A percentile compares a stretch with the other conserved stretches of the same genome.
phyloP scores from a whole-genome alignment of 108 stramenopile genomes.

The Cyclotella choctawhatcheeana region DNA sequence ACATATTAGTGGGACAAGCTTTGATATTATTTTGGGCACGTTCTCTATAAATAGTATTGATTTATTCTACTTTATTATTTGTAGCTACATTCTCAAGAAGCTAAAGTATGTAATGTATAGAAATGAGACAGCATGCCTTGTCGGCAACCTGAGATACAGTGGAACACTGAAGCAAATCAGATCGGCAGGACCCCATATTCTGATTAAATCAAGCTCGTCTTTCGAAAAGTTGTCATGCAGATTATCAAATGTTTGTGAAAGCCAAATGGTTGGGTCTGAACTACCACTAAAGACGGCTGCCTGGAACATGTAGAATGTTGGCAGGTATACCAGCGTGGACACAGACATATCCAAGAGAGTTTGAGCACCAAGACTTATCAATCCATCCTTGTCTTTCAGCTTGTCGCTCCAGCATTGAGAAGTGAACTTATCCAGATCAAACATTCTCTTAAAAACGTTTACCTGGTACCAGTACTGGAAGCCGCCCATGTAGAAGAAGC shows the following conservation, averaged over 20 bases:
- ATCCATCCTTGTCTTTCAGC: slow-evolving; percentile 50
- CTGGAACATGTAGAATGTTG: slow-evolving; percentile 73
- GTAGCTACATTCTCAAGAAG: slow-evolving; percentile 60
- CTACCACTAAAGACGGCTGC: slow-evolving; percentile 59
- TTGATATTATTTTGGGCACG: too few species aligned
- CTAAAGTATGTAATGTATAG: slow-evolving; percentile 66
- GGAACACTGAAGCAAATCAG: slow-evolving; percentile 63
- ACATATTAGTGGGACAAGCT: too few species aligned
- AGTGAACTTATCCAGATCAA: slow-evolving; percentile 66
- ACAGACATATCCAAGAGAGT: slow-evolving; percentile 61
- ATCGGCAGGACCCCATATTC: slow-evolving; percentile 72
- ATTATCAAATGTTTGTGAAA: slow-evolving; percentile 42
- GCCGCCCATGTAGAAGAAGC: slow-evolving; percentile 56
- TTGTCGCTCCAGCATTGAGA: slow-evolving; percentile 55
- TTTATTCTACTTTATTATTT: background rate
- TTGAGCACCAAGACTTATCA: slow-evolving; percentile 56
- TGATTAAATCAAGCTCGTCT: slow-evolving; percentile 57
- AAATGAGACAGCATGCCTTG: slow-evolving; percentile 62
- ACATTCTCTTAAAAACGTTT: slow-evolving; percentile 61
- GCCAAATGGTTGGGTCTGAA: slow-evolving; percentile 54
- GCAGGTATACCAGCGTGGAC: slow-evolving; percentile 59
- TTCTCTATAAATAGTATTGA: too few species aligned
- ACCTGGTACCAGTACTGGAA: slow-evolving; percentile 78
- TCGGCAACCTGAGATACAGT: slow-evolving; percentile 61
- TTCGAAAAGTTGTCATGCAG: slow-evolving; percentile 55